phyloP scores from a whole-genome alignment of 2,329 filamentous ascomycete species.

The Ascochyta fabae region DNA sequence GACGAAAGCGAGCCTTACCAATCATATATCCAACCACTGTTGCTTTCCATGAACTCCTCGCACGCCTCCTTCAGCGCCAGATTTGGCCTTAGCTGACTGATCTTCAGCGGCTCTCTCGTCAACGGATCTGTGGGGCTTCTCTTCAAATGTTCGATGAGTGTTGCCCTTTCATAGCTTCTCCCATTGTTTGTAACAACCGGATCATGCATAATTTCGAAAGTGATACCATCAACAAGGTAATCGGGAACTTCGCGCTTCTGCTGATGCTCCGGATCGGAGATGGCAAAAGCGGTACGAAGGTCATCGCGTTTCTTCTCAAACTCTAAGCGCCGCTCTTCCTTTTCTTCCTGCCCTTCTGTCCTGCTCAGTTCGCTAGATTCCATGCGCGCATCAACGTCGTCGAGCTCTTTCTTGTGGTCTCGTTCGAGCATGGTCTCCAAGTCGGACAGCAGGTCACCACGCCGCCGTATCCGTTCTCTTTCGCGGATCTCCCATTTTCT shows the following conservation, averaged over 20 bases:
- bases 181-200: constrained; percentile 78
- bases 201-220: constrained; percentile 76
- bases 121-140: constrained; percentile 79
- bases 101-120: constrained; percentile 74
- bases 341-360: constrained; percentile 57
- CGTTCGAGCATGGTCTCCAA: constrained; percentile 55
- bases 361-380: constrained; percentile 48
- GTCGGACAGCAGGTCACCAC: constrained; percentile 65
- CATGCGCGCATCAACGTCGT: constrained; percentile 49
- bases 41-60: constrained; percentile 81
- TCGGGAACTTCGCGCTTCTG: constrained; percentile 68
- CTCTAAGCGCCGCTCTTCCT: constrained; percentile 51
- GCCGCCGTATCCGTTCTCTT: constrained; percentile 62
- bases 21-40: constrained; percentile 86
- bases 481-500: constrained; percentile 83
- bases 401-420: constrained; percentile 42
- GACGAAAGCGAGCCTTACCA: constrained; percentile 63
- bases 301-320: constrained; percentile 53
- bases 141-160: constrained; percentile 84
- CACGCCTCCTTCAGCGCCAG: constrained; percentile 81
- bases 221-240: constrained; percentile 78
- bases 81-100: constrained; percentile 79
- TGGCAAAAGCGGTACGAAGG: constrained; percentile 54
- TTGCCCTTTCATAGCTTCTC: constrained; percentile 86
- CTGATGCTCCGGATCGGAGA: constrained; percentile 55